These are phyloP conservation scores for Dendrobium nobile DNA, from an alignment of 106 monocot species.

Conservation along the genomic window DNA sequence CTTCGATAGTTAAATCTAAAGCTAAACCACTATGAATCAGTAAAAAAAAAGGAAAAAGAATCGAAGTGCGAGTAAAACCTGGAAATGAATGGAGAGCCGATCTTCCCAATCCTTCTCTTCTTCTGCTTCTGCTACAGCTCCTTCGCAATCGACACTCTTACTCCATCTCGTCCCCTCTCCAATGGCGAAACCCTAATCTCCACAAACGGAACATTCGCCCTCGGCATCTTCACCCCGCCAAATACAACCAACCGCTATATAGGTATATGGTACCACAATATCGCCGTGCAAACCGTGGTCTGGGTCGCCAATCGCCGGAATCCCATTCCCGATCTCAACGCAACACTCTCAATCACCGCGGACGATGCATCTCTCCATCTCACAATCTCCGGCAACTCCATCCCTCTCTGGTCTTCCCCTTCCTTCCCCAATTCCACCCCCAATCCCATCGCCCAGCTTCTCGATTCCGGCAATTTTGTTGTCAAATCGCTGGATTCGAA, in stretches of 20 bases:
- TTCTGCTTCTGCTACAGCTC: background rate
- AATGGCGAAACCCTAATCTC: conserved; percentile 40
- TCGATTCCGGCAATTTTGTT: conserved; percentile 46
- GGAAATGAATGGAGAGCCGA: too few species aligned
- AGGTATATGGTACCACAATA: conserved; percentile 38
- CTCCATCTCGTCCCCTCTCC: conserved; percentile 7
- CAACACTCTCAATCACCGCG: conserved; percentile 4
- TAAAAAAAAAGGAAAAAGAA: too few species aligned
- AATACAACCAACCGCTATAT: conserved; percentile 29
- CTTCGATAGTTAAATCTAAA: too few species aligned
- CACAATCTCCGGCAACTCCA: conserved; percentile 6
- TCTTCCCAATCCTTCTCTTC: background rate
- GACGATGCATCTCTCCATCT: conserved; percentile 15
- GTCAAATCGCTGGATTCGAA: background rate
- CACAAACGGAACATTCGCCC: conserved; percentile 17
- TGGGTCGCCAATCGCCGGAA: conserved; percentile 43
- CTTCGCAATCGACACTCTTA: conserved; percentile 12
- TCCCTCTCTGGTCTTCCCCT: conserved; percentile 8
- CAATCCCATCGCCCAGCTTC: conserved; percentile 13
- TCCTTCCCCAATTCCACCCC: background rate
- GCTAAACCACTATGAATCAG: too few species aligned
- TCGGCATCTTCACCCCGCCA: conserved; percentile 47
- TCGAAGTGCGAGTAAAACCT: background rate
- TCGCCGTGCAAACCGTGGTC: conserved; percentile 13
- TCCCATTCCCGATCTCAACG: conserved; percentile 8